A percentile compares a stretch with the other conserved stretches of the same genome.
phyloP scores from a whole-genome alignment of 305 asterid species.

The Rubia balearica region DNA sequence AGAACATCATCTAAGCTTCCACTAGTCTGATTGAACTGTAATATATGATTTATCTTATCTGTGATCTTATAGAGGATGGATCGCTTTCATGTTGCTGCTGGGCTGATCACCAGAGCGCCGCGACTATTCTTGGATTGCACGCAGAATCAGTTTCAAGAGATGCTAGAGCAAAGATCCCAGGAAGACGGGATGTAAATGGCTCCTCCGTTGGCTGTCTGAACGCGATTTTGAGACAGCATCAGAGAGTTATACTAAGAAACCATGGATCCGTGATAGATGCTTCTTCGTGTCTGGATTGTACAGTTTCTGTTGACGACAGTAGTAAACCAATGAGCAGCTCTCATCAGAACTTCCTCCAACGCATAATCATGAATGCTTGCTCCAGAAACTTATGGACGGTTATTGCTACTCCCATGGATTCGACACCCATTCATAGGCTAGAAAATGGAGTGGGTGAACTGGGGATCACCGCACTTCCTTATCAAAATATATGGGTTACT shows the following conservation, averaged over 20 bases:
- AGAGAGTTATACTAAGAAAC: conserved; percentile 51
- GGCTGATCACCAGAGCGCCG: conserved; percentile 60
- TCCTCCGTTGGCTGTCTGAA: conserved; percentile 28
- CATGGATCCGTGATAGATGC: conserved; percentile 44
- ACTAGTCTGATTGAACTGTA: not conserved
- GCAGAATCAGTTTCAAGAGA: conserved; percentile 23
- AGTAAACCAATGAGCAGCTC: conserved; percentile 29
- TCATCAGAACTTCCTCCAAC: conserved; percentile 43
- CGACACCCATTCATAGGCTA: conserved; percentile 24
- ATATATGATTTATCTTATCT: not conserved
- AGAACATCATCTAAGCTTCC: not conserved
- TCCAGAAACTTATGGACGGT: conserved; percentile 43
- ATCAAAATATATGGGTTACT: conserved; percentile 53
- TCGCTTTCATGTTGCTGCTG: conserved; percentile 77
- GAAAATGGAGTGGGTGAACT: conserved; percentile 32
- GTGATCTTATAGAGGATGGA: conserved; percentile 50
- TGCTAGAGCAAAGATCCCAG: conserved; percentile 21
- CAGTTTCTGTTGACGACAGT: conserved; percentile 31
- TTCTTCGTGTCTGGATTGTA: conserved; percentile 46
- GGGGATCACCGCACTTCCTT: conserved; percentile 37
- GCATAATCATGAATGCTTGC: conserved; percentile 43
- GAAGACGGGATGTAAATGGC: conserved; percentile 14
- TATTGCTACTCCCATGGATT: conserved; percentile 46
- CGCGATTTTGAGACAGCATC: conserved; percentile 37
- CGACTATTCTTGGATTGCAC: conserved; percentile 47